Evolutionary conservation across 306 rosid genomes (phyloP), one percentile per base, ranked within the genome.

Genomic region (Trifolium repens): DNA sequence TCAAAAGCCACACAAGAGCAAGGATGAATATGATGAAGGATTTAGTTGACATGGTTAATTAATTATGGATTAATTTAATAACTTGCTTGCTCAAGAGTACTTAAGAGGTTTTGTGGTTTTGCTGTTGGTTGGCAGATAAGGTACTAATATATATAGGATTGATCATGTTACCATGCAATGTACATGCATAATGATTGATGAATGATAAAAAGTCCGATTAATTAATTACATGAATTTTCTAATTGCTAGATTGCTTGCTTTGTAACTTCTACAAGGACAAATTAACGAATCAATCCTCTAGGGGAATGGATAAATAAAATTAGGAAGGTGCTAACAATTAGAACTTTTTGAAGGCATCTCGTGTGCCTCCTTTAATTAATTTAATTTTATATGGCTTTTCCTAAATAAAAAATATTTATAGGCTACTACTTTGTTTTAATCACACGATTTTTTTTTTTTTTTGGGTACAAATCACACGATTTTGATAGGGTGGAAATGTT

Each of bases 1-100:
- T 76, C 47, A 72, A 44, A 7, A 84, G 73, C 69, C 85, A 84
- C 35, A 69, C 50, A 8, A 27, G 8, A 12, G 52, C 35, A 19
- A 17, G 4, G 12, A 58, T 16, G 32, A 59, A 9, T 55, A 22
- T 4, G 27, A 32, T 55, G 14, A 55, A 26, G 30, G 27, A 8
- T 55, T 2, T 55, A 55, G 14, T 55, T 55, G 61, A 55, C 61
- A 55, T 46, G 52, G 52, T 46, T 44, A 44, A 10, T 44, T 44
- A 44, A 44, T 54, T 54, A 54, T 17, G 30, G 60, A 54, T 8
- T 54, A 19, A 54, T 54, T 4, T 44, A 13, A 44, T 11, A 44
- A 44, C 60, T 19, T 53, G 24, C 12, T 16, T 1, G 5, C 24
- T 50, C 10, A n/a, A 17, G 59, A 17, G 59, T 11, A 54, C 12